Evolutionary conservation across 2,329 filamentous ascomycete genomes (phyloP).

Genomic region (Alternaria tenuissima): DNA sequence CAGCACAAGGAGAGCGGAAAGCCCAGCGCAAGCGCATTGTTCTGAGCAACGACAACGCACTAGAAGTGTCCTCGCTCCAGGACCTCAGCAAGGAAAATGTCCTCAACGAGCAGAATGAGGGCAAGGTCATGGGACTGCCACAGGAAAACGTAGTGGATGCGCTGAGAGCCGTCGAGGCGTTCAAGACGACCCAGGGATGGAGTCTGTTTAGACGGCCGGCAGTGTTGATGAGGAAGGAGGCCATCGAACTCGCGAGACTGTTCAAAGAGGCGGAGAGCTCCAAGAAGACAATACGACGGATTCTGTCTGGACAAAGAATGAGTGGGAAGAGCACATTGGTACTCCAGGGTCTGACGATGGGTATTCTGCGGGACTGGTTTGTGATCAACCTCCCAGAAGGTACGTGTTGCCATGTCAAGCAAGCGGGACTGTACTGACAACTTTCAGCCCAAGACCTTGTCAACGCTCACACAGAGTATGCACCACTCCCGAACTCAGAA

Average conservation of each 20-base stretch:
- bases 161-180: slow-evolving; percentile 84
- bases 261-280: slow-evolving; percentile 62
- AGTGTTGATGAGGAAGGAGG: slow-evolving; percentile 79
- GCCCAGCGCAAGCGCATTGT: slow-evolving; percentile 87
- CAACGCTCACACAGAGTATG: slow-evolving; percentile 82
- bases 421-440: slow-evolving; percentile 22
- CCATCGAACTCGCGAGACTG: slow-evolving; percentile 70
- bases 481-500: slow-evolving; percentile 66
- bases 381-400: slow-evolving; percentile 91
- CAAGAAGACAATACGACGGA: slow-evolving; percentile 67
- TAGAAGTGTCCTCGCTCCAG: slow-evolving; percentile 74
- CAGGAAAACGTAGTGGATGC: slow-evolving; percentile 76
- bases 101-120: slow-evolving; percentile 57
- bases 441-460: slow-evolving; percentile 77
- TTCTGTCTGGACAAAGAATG: slow-evolving; percentile 76
- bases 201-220: slow-evolving; percentile 83
- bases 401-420: slow-evolving; percentile 53
- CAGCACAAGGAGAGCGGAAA: slow-evolving; percentile 81
- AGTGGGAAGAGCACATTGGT: slow-evolving; percentile 88
- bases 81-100: slow-evolving; percentile 67
- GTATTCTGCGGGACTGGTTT: slow-evolving; percentile 83
- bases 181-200: slow-evolving; percentile 92
- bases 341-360: slow-evolving; percentile 84
- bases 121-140: slow-evolving; percentile 74
- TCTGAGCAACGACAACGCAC: slow-evolving; percentile 91